Percentiles rank a stretch among this genome's conserved stretches.
These are phyloP conservation scores for Cytospora mali DNA, from an alignment of 2,329 filamentous ascomycete genomes.

Conservation along the genomic window DNA sequence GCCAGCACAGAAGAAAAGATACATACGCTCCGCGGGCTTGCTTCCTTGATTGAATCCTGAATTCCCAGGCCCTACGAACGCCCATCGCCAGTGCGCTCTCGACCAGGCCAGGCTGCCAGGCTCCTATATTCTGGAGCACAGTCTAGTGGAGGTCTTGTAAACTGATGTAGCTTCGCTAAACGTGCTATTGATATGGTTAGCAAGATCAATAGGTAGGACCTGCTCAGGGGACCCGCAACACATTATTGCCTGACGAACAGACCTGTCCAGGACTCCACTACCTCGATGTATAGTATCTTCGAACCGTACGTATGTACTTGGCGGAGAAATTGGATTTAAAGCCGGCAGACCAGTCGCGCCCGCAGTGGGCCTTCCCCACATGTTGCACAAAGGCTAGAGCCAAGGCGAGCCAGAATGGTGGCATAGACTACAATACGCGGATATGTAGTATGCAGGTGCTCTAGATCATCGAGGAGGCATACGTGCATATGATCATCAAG, in stretches of 20 bases:
- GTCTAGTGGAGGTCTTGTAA: background rate
- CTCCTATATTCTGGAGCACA: background rate
- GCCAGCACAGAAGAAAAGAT: background rate
- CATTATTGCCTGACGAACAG: background rate
- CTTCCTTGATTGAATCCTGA: background rate
- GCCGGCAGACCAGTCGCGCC: conserved; percentile 18
- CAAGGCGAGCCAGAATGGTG: background rate
- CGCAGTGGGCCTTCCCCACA: conserved; percentile 22
- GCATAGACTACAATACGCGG: background rate
- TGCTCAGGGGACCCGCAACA: background rate
- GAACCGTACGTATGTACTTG: background rate
- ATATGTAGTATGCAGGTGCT: conserved; percentile 22
- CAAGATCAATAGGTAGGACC: background rate
- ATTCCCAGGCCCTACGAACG: background rate
- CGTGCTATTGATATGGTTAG: background rate
- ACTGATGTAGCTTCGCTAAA: background rate
- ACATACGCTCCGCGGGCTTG: background rate
- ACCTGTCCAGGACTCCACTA: background rate
- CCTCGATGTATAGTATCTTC: background rate
- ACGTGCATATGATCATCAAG: conserved; percentile 22
- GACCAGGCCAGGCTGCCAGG: too few relatives aligned
- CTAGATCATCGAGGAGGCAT: conserved; percentile 17
- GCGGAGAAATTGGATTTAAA: conserved; percentile 9
- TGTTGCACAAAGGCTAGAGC: conserved; percentile 4
- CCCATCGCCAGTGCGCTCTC: background rate